Evolutionary conservation across 1,284 basidiomycete genomes (phyloP).

Genomic region (Sanghuangporus weigelae): DNA sequence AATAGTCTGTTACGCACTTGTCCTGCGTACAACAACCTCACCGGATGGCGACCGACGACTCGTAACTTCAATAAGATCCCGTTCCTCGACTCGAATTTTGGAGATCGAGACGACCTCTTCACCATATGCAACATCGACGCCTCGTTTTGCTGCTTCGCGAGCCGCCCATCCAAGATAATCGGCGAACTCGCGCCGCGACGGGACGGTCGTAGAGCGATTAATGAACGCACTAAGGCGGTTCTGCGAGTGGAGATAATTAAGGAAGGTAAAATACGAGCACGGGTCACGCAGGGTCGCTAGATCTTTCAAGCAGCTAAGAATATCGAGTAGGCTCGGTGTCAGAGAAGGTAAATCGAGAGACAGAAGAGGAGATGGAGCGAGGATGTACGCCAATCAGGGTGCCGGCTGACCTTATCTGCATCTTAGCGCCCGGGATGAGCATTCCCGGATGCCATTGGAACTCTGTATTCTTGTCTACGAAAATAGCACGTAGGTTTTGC

Average conservation of each 20-base stretch:
- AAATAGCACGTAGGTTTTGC: constrained; percentile 35
- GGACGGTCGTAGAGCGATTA: constrained; percentile 32
- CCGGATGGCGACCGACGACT: constrained; percentile 34
- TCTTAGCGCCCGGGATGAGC: constrained; percentile 49
- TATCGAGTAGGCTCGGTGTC: background rate
- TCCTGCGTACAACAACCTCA: constrained; percentile 28
- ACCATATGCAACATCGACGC: constrained; percentile 41
- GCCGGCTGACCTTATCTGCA: constrained; percentile 48
- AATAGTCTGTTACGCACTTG: constrained; percentile 32
- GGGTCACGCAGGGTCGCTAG: constrained; percentile 53
- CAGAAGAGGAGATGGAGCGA: background rate
- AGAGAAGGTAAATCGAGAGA: constrained; percentile 17
- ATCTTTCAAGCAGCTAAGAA: constrained; percentile 50
- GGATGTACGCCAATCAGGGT: background rate
- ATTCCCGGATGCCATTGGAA: constrained; percentile 58
- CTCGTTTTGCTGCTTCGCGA: constrained; percentile 36
- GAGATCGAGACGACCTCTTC: constrained; percentile 42
- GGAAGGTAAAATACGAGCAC: constrained; percentile 50
- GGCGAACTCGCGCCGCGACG: constrained; percentile 41
- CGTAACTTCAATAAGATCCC: constrained; percentile 35
- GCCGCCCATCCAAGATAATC: constrained; percentile 57
- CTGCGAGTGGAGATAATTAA: constrained; percentile 50
- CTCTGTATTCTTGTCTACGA: constrained; percentile 45
- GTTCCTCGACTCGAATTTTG: constrained; percentile 20
- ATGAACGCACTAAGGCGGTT: constrained; percentile 43